A percentile compares a stretch with the other conserved stretches of the same genome.
These are phyloP conservation scores for Silene vulgaris DNA, from an alignment of 179 eudicot genomes.

Conservation along the genomic window DNA sequence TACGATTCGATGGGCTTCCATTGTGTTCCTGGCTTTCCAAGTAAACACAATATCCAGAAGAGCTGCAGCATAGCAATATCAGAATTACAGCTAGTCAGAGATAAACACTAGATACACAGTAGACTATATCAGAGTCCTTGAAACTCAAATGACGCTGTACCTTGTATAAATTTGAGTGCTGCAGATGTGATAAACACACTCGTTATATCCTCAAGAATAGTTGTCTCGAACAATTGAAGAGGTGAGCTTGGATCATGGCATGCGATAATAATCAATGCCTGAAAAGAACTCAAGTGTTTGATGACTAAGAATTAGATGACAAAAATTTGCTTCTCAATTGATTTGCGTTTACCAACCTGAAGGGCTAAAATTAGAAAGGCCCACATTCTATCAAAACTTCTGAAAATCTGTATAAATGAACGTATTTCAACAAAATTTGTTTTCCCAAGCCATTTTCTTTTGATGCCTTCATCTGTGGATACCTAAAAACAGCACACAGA, in stretches of 20 bases:
- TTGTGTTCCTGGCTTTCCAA: constrained; percentile 80
- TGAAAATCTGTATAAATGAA: constrained; percentile 84
- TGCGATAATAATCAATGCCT: constrained; percentile 93
- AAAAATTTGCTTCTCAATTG: neutral
- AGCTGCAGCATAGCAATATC: constrained; percentile 43
- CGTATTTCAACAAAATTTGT: constrained; percentile 91
- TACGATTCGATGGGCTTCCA: constrained; percentile 42
- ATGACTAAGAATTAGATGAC: constrained; percentile 3
- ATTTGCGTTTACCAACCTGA: constrained; percentile 49
- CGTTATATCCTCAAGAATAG: constrained; percentile 78
- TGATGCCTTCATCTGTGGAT: constrained; percentile 31
- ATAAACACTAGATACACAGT: neutral
- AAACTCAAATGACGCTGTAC: constrained; percentile 28
- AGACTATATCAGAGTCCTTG: neutral
- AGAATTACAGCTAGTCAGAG: no score
- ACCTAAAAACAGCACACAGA: constrained; percentile 32
- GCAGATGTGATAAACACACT: constrained; percentile 97
- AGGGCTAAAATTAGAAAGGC: constrained; percentile 73
- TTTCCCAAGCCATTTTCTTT: constrained; percentile 79
- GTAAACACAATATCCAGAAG: constrained; percentile 68
- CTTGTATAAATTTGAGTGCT: constrained; percentile 66
- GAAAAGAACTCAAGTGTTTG: constrained; percentile 20
- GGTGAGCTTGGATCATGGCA: constrained; percentile 78
- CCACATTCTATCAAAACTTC: constrained; percentile 99
- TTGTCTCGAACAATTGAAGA: constrained; percentile 67